A percentile compares a stretch with the other conserved stretches of the same genome.
phyloP scores from a whole-genome alignment of 345 rosid species.

The Arabis hirsuta region DNA sequence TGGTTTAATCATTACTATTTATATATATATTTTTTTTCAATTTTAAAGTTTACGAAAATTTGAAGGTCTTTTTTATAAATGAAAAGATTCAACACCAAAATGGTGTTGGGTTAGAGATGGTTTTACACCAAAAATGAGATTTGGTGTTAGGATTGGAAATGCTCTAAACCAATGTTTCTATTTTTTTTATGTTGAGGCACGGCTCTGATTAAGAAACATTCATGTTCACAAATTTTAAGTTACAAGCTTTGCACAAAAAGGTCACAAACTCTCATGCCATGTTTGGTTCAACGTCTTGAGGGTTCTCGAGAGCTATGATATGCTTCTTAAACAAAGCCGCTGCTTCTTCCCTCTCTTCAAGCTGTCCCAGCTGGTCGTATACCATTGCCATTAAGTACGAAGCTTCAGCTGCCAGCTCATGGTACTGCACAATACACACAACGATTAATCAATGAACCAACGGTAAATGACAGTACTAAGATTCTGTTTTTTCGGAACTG shows the following conservation, averaged over 20 bases:
- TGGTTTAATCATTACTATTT: too few relatives aligned
- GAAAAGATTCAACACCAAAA: too few relatives aligned
- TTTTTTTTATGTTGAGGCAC: too few relatives aligned
- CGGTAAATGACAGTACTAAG: neutral
- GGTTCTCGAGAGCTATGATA: conserved; percentile 68
- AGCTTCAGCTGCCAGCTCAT: conserved; percentile 85
- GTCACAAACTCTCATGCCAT: conserved; percentile 19
- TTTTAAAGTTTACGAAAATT: too few relatives aligned
- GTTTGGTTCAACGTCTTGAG: conserved; percentile 48
- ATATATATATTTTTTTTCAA: too few relatives aligned
- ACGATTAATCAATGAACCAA: neutral
- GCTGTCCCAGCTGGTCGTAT: conserved; percentile 63
- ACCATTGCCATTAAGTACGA: conserved; percentile 75
- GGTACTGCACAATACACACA: conserved; percentile 60
- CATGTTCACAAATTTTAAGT: conserved; percentile 19
- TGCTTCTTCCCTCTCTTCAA: conserved; percentile 77
- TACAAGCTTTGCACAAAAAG: conserved; percentile 26
- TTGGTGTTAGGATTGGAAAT: too few relatives aligned
- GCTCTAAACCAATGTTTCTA: too few relatives aligned
- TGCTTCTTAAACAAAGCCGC: conserved; percentile 76
- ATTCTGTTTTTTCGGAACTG: conserved; percentile 11
- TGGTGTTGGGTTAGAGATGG: too few relatives aligned
- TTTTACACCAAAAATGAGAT: too few relatives aligned
- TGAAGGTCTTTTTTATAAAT: too few relatives aligned
- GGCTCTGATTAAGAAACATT: too few relatives aligned